Base-by-base conservation (phyloP, 345 rosid species). In the Arabidopsis suecica region DNA sequence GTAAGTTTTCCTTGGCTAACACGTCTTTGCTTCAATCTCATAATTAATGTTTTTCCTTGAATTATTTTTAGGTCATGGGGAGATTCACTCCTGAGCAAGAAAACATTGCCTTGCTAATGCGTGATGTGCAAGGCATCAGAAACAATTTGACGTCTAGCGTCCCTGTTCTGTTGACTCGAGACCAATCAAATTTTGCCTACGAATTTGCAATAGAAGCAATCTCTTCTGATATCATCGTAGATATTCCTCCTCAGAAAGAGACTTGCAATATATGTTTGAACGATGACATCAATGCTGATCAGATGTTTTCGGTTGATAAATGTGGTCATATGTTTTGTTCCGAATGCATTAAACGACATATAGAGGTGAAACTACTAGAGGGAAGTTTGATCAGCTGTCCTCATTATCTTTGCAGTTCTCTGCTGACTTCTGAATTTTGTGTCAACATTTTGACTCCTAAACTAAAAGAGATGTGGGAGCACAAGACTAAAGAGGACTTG, bases 141-240 rank as follows among this genome's bases (percentile, higher is more conserved):
- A 6, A 48, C 16, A 3, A 7, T 16, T 48, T 48, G 3, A 48
- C 23, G 2, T 48, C 10, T 48, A 18, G 25, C 11, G 18, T 3
- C 25, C 25, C 54, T 49, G 25, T 49, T 20, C 4, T 16, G 53
- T 3, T 48, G 23, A 18, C 11, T 49, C 25, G 9, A 47, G 1
- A n/a, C n/a, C 50, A n/a, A 7, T 1, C 4, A 6, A 47, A 16
- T 6, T n/a, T 47, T 6, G 50, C 50, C 5, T n/a, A 22, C 2
- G 10, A 51, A 9, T 5, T 51, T 51, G 56, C 56, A 8, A 63
- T 48, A 30, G 58, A 33, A 65, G 13, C 16, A 65, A 65, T 16
- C 13, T 12, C 2, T 42, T 8, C 13, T 44, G 54, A 44, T 6
- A 32, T 9, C 30, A 4, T 5, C 16, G 28, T 45, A 6, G 22